Base-by-base conservation (phyloP, 371 early-diverging fungal genomes). In the Mortierella sp. region DNA sequence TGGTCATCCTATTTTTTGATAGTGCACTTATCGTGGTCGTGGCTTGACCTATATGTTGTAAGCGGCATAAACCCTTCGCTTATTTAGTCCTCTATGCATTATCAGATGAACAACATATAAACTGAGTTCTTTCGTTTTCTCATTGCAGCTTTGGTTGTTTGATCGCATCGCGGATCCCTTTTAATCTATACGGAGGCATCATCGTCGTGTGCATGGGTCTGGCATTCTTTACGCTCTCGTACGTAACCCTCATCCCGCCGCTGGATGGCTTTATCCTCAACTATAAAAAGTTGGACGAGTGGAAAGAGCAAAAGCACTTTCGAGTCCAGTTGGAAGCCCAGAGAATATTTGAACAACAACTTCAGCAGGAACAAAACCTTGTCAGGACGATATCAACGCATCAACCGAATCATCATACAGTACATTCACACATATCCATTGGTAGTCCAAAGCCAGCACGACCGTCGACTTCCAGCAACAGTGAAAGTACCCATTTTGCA, bases 1-100 rank as follows among this genome's bases (percentile, higher is more conserved):
- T 0, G 23, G 23, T 14, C 15, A 21, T 11, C 52, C 15, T 26
- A 15, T 23, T 60, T 30, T 26, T 2, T n/a, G n/a, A 23, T 41
- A 75, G 76, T 75, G 76, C 50, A 75, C 76, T 8, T 75, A 75
- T 43, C 69, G 76, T 14, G 76, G 76, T 21, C 41, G 76, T 47
- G 76, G 76, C 14, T 7, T 75, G 61, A 64, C 76, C 7, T 75
- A 75, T 34, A n/a, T 75, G 17, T 75, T 75, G 76, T 75, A 68
- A 59, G 56, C 15, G 34, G 6, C 15, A 4, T 14, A 19, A 46
- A 24, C 43, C 14, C 21, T 31, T 6, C 12, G 23, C 1, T 48
- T 21, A 28, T 37, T 3, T 50, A 4, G 49, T 50, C 14, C n/a
- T 4, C 19, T 19, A n/a, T 9, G 8, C 44, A 21, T 9, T 44